These are phyloP conservation scores for Claviceps digitariae DNA, from an alignment of 2,329 filamentous ascomycete genomes.

Conservation along the genomic window DNA sequence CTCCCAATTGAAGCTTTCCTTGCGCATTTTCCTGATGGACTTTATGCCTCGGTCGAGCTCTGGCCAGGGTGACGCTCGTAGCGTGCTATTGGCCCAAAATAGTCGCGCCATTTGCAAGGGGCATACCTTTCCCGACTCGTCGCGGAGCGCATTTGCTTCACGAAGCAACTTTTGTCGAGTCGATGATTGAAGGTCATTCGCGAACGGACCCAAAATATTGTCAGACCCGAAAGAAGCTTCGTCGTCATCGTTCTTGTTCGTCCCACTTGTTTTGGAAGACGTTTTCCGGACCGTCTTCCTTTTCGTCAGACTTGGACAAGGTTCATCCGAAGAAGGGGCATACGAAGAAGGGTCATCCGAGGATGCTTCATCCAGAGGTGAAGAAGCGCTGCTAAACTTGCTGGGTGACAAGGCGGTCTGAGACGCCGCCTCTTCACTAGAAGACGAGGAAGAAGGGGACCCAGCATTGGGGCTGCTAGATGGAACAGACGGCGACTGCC, in stretches of 20 bases:
- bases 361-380: neutral
- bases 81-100: constrained; percentile 10
- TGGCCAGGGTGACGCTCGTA: constrained; percentile 6
- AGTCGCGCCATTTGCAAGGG: constrained; percentile 10
- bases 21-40: constrained; percentile 10
- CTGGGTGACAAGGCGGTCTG: neutral
- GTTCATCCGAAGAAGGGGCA: neutral
- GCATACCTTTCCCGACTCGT: constrained; percentile 8
- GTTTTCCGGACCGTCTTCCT: neutral
- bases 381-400: neutral
- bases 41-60: constrained; percentile 9
- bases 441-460: neutral
- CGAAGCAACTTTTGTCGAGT: neutral
- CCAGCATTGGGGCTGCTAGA: neutral
- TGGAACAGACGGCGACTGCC: neutral
- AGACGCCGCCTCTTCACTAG: too few relatives aligned
- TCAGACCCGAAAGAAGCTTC: neutral
- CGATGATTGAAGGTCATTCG: neutral
- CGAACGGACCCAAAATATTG: constrained; percentile 2
- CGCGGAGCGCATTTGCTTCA: constrained; percentile 3
- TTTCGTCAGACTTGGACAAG: neutral
- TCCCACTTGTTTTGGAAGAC: neutral
- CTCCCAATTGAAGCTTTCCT: constrained; percentile 8
- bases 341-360: too few relatives aligned
- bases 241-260: neutral